Evolutionary conservation across 768 basidiomycete species (phyloP).

Genomic region (Serendipita sp.): DNA sequence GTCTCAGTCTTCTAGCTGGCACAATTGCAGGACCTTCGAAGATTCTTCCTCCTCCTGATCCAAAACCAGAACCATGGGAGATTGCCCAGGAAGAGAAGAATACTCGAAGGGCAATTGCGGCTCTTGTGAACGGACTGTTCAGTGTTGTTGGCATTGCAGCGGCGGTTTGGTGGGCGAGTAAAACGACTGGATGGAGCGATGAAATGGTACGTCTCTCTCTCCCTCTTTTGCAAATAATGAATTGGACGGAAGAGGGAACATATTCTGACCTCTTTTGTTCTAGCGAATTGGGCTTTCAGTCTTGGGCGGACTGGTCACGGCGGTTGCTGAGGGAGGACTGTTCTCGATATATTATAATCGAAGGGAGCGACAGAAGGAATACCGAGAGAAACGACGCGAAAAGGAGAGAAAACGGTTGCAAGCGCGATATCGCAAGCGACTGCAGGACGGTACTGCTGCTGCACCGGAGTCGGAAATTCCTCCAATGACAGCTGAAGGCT

Average conservation of each 20-base stretch:
- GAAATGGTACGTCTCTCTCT: background rate
- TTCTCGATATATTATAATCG: conserved; percentile 2
- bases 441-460: background rate
- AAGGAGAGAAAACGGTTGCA: background rate
- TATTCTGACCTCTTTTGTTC: background rate
- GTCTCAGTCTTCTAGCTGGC: background rate
- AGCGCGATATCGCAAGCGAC: background rate
- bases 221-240: background rate
- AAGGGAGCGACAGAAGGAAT: background rate
- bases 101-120: background rate
- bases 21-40: background rate
- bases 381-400: background rate
- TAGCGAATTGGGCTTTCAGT: background rate
- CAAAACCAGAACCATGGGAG: conserved; percentile 4
- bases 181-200: background rate
- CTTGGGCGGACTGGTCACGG: background rate
- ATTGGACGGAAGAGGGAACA: too few species aligned
- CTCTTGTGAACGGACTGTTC: conserved; percentile 2
- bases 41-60: background rate
- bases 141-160: background rate
- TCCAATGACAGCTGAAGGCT: background rate
- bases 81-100: conserved; percentile 6
- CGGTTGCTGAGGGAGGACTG: background rate
- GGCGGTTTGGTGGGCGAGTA: conserved; percentile 4
- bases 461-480: background rate